Percentiles rank a stretch among this genome's conserved stretches.
Conservation (phyloP, 805 yeast genomes). For the Barnettozyma botsteinii region DNA sequence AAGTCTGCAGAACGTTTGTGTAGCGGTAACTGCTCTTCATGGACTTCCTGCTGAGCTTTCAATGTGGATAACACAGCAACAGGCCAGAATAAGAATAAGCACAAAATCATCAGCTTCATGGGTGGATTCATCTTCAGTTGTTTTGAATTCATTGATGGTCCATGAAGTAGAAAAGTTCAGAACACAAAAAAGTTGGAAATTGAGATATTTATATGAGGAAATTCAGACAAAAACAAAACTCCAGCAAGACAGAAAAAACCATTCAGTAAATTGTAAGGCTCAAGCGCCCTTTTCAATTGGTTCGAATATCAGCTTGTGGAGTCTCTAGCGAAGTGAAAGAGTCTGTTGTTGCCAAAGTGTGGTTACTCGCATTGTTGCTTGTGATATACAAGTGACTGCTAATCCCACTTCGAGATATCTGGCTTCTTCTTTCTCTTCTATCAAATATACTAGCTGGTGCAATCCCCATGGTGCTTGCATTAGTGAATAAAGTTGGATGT, state of each 20-base stretch:
- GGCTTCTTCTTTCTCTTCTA: constrained; percentile 22
- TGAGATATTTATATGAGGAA: neutral
- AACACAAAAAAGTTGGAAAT: neutral
- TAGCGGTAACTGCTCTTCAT: constrained; percentile 1
- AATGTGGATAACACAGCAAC: neutral
- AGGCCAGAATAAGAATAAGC: neutral
- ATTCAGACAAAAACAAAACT: neutral
- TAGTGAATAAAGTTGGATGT: constrained; percentile 42
- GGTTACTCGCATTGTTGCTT: constrained; percentile 16
- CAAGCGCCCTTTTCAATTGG: neutral
- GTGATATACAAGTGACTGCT: constrained; percentile 14
- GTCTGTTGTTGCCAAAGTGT: constrained; percentile 9
- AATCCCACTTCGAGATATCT: constrained; percentile 15
- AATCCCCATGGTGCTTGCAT: constrained; percentile 62
- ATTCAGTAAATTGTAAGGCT: neutral
- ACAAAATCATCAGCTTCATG: neutral
- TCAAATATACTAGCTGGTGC: constrained; percentile 72
- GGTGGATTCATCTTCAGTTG: neutral
- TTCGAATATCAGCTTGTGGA: neutral
- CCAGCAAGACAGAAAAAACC: too few species aligned
- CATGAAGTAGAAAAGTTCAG: neutral
- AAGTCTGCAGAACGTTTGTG: constrained; percentile 12
- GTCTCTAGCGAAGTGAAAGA: neutral
- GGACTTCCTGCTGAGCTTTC: neutral
- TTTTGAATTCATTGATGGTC: neutral